These are phyloP conservation scores for Lachnum nothofagi DNA, from an alignment of 2,329 filamentous ascomycete genomes.

Conservation along the genomic window DNA sequence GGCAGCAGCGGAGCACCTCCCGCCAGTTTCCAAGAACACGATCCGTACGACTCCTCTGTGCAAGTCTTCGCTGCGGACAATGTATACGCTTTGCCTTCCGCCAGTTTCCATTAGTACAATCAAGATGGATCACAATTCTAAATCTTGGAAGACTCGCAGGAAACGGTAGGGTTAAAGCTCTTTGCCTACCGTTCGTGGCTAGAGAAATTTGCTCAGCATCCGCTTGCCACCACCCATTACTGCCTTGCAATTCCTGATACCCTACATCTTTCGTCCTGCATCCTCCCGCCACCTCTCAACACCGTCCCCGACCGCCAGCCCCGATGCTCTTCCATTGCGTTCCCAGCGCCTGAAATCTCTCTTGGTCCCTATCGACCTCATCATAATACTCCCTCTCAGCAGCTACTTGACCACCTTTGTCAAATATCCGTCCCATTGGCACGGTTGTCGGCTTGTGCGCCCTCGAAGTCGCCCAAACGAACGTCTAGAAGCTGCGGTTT, in stretches of 20 bases:
- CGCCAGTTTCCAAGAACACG: too few species aligned
- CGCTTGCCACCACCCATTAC: constrained; percentile 13
- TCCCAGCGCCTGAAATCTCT: constrained; percentile 6
- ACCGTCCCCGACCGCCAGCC: constrained; percentile 2
- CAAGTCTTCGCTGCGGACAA: too few species aligned
- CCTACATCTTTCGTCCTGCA: constrained; percentile 10
- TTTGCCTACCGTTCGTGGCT: constrained; percentile 14
- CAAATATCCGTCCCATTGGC: constrained; percentile 2
- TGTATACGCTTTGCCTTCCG: too few species aligned
- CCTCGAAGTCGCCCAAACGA: constrained; percentile 5
- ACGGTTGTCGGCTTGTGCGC: constrained; percentile 8
- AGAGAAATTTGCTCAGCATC: constrained; percentile 19
- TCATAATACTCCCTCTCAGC: constrained; percentile 1
- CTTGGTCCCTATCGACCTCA: constrained; percentile 3
- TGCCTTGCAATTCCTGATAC: constrained; percentile 17
- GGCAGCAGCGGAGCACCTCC: background rate
- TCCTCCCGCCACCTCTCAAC: constrained; percentile 8
- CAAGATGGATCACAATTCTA: too few species aligned
- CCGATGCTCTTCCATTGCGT: constrained; percentile 4
- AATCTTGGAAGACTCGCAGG: constrained; percentile 3
- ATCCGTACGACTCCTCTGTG: too few species aligned
- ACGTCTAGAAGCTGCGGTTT: constrained; percentile 9
- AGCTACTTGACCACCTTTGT: constrained; percentile 2
- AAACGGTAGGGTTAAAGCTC: constrained; percentile 4
- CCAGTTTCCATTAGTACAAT: too few species aligned